Evolutionary conservation across 768 basidiomycete genomes (phyloP), one percentile per base, ranked within the genome.

Genomic region (Agrocybe praecox): DNA sequence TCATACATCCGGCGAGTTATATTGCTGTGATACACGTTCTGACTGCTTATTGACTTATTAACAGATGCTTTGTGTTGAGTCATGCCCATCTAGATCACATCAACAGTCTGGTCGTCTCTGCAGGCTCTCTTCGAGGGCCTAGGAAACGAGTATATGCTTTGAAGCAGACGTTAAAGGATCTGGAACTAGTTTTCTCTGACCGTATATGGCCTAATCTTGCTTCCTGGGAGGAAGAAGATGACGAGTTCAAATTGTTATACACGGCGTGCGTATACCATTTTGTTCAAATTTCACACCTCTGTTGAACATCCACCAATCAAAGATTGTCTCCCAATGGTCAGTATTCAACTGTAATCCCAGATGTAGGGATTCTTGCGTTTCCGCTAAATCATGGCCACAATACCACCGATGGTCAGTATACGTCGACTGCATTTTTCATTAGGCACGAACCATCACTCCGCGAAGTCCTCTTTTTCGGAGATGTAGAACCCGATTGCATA

Each of bases 1-100:
- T 85, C 83, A 11, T 80, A 73, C 57, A 75, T 85, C 26, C 73
- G 74, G 80, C 86, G 43, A 59, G 77, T 51, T 22, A 6, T 54
- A 29, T n/a, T 36, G 46, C n/a, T 17, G 10, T 32, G 42, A 24
- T 56, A 34, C 46, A 17, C 55, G 33, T 48, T 44, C 57, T 24
- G 52, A 14, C 14, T 58, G 49, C 24, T 46, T 52, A 36, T 45
- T 18, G 43, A 19, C 14, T 48, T 23, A 56, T 5, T 43, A 59
- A 21, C 66, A 95, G 93, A 59, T 91, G 86, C 61, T 96, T 90
- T 66, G 78, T 96, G 57, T 77, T 97, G 62, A 90, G 91, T 6
- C 95, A 96, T 67, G 88, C 91, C 0, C 96, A 98, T 71, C 74
- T 98, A 23, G 96, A 98, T 73, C 96, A 98, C 69, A 81, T 93